phyloP scores from a whole-genome alignment of 2,329 filamentous ascomycete genomes.

The Aspergillus proliferans region DNA sequence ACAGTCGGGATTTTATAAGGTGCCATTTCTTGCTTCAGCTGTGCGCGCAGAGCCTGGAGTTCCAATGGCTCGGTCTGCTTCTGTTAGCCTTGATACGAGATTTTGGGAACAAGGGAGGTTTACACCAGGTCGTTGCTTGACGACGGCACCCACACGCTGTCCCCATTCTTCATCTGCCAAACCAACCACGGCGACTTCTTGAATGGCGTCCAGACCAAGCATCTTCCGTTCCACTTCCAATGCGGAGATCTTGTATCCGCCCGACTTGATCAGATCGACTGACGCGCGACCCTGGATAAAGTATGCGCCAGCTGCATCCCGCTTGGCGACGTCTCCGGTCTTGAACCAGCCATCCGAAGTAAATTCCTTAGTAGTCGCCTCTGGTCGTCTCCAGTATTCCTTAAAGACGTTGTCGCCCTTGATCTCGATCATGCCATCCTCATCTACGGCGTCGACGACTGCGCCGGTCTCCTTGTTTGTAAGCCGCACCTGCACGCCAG shows the following conservation, averaged over 20 bases:
- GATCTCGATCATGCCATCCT: conserved; percentile 41
- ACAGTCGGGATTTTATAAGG: conserved; percentile 93
- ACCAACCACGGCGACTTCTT: conserved; percentile 50
- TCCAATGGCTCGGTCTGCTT: conserved; percentile 22
- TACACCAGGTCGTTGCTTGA: conserved; percentile 37
- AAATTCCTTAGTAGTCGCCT: conserved; percentile 42
- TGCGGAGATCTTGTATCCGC: conserved; percentile 52
- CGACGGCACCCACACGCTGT: conserved; percentile 50
- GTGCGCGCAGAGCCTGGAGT: conserved; percentile 24
- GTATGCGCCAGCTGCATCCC: conserved; percentile 38
- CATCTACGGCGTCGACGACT: conserved; percentile 24
- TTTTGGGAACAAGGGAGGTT: conserved; percentile 6
- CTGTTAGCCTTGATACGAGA: conserved; percentile 4
- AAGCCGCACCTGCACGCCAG: conserved; percentile 43
- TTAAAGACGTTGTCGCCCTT: conserved; percentile 38
- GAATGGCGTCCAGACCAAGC: conserved; percentile 42
- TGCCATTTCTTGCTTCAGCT: conserved; percentile 51
- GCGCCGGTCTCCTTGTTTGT: conserved; percentile 35
- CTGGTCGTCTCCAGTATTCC: conserved; percentile 40
- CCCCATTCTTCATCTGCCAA: conserved; percentile 50
- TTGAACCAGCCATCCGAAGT: conserved; percentile 45
- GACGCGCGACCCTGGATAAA: conserved; percentile 50
- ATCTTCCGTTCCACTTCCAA: conserved; percentile 51
- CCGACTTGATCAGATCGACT: conserved; percentile 51
- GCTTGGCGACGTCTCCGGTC: conserved; percentile 41